Evolutionary conservation across 1,284 basidiomycete genomes (phyloP).

Genomic region (Rhodotorula sp.): DNA sequence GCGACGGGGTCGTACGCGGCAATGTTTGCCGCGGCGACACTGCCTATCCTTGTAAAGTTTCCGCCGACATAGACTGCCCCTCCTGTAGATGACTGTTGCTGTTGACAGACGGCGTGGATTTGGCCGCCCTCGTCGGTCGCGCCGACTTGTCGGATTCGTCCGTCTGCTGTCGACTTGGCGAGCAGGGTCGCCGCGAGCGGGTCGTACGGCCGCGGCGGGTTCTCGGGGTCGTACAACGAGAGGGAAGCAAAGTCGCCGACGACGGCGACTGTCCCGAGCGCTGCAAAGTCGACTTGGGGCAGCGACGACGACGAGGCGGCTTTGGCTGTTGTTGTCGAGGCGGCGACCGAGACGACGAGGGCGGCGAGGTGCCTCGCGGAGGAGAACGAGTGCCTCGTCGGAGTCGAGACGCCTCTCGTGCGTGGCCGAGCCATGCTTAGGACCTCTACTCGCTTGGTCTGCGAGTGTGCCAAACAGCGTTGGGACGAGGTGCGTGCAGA

Average conservation of each 20-base stretch:
- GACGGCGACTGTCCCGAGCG: constrained; percentile 81
- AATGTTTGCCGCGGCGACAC: constrained; percentile 62
- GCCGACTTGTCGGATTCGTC: constrained; percentile 45
- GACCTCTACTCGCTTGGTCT: too few relatives aligned
- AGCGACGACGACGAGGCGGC: constrained; percentile 46
- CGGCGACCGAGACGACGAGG: background rate
- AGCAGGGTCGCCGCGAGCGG: constrained; percentile 44
- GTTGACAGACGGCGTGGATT: constrained; percentile 48
- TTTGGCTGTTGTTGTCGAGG: background rate
- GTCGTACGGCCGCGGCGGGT: constrained; percentile 42
- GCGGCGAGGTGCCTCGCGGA: background rate
- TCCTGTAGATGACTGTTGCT: constrained; percentile 7
- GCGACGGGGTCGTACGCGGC: constrained; percentile 69
- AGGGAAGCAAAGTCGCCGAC: constrained; percentile 83
- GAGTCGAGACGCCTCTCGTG: background rate
- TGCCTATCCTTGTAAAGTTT: constrained; percentile 47
- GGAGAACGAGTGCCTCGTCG: background rate
- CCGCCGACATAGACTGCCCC: constrained; percentile 48
- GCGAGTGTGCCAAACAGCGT: too few relatives aligned
- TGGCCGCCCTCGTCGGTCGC: constrained; percentile 47
- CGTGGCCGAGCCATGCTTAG: constrained; percentile 7
- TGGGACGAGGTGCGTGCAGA: too few relatives aligned
- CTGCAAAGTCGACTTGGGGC: constrained; percentile 76
- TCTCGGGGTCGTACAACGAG: constrained; percentile 62
- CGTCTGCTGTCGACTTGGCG: constrained; percentile 42